Percentiles rank a stretch among this genome's conserved stretches.
phyloP scores from a whole-genome alignment of 805 yeast species.

The Teunomyces lycoperdinae region DNA sequence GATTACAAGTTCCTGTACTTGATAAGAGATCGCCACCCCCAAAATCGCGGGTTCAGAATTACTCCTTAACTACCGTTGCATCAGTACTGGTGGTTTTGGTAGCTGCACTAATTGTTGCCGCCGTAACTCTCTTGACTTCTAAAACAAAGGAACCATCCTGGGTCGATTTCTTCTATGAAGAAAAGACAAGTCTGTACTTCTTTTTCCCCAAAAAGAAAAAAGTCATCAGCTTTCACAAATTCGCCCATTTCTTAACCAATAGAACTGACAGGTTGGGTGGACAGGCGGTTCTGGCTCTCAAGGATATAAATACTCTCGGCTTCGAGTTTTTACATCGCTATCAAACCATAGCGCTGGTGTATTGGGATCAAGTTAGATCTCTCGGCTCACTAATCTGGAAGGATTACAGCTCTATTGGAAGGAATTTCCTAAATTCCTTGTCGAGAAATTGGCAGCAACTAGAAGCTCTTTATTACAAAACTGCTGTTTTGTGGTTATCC shows the following conservation, averaged over 20 bases:
- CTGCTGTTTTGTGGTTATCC: neutral
- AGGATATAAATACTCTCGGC: no score
- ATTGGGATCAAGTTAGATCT: no score
- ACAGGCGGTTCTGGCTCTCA: neutral
- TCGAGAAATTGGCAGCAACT: neutral
- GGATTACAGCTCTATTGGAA: neutral
- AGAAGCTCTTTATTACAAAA: neutral
- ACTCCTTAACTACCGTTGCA: neutral
- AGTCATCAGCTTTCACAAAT: neutral
- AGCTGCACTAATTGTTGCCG: neutral
- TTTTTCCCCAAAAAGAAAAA: slow-evolving; percentile 4
- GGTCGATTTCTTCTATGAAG: slow-evolving; percentile 3
- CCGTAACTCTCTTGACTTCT: neutral
- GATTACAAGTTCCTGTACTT: neutral
- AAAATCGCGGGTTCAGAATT: neutral
- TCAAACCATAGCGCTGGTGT: no score
- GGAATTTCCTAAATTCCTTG: neutral
- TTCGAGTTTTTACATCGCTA: no score
- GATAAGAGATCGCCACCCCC: neutral
- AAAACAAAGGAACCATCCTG: neutral
- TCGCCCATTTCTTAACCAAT: neutral
- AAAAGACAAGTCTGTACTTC: slow-evolving; percentile 1
- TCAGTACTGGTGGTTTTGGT: neutral
- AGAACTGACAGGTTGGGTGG: neutral
- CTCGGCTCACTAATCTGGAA: no score